A percentile compares a stretch with the other conserved stretches of the same genome.
Evolutionary conservation across 371 early-diverging fungal species (phyloP).

Genomic region (Nematocida ausubeli): DNA sequence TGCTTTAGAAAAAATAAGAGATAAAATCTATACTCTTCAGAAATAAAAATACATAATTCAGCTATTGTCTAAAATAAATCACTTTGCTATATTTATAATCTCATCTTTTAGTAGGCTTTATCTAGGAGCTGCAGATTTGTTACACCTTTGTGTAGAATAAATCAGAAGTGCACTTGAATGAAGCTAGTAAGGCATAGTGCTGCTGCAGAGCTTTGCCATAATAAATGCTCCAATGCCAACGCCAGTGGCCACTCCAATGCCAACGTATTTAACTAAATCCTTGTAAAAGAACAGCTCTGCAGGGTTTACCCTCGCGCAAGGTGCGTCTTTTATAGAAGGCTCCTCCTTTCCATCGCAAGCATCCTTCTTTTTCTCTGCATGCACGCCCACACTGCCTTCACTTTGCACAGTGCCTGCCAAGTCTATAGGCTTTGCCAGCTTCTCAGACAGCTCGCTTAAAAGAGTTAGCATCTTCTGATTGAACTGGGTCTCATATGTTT

Average conservation of each 20-base stretch:
- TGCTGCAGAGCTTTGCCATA: not conserved
- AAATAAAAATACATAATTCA: conserved; percentile 9
- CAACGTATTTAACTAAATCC: not conserved
- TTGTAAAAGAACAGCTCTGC: not conserved
- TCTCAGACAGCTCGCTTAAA: conserved; percentile 35
- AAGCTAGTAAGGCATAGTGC: conserved; percentile 5
- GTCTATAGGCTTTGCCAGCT: not conserved
- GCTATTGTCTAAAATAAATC: too few species aligned
- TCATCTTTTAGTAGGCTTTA: too few species aligned
- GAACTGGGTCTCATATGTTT: conserved; percentile 32
- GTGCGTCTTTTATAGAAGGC: not conserved
- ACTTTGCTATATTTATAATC: too few species aligned
- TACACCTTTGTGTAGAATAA: not conserved
- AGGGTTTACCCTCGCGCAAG: not conserved
- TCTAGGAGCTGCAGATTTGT: not conserved
- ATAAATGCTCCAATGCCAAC: not conserved
- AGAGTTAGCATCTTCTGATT: conserved; percentile 39
- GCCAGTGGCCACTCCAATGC: not conserved
- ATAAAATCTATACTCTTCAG: not conserved
- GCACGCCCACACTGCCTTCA: too few species aligned
- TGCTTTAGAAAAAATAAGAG: conserved; percentile 14
- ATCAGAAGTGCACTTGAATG: not conserved
- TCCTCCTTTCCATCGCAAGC: not conserved
- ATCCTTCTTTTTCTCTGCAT: not conserved
- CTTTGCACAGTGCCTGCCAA: not conserved